Base-by-base conservation (phyloP, 148 eudicot genomes). In the Rhododendron griersonianum region DNA sequence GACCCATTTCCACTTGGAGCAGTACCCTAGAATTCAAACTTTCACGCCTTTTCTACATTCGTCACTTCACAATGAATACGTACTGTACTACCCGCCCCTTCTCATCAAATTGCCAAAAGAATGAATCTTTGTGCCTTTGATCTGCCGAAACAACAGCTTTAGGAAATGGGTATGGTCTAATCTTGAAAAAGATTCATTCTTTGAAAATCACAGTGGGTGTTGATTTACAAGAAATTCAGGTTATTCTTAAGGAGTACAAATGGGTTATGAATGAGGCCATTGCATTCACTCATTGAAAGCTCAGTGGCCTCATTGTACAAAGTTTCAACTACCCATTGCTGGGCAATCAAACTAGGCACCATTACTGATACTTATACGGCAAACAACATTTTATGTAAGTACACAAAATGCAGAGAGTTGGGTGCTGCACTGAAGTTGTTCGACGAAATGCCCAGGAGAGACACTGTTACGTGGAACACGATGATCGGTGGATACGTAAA, bases 401-500 rank as follows among this genome's bases (percentile, higher is more conserved):
- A 92, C 71, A n/a, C 84, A 33, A 91, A 84, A 90, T 90, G 89
- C 69, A 91, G 86, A 59, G 86, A 81, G 11, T 50, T 93, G 55
- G 86, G 85, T 35, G 9, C 50, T 77, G 95, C 98, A 35, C 91
- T 85, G 89, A 78, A 92, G 65, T 35, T 95, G 94, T 95, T 95
- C 89, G 94, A 92, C 87, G 92, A 94, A 90, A 95, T 93, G 91
- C 91, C 92, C 63, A 86, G 86, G 39, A 86, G 92, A 87, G 95
- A 93, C 35, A 88, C 91, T 18, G 92, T 77, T 44, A 19, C 80
- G 2, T 78, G 81, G 81, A 78, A 95, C 86, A 83, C 95, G 30
- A 84, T 95, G 90, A 92, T 95, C 80, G 67, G 93, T 81, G 96
- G 94, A 8, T 91, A 90, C 83, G 92, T 92, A 39, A 91, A 90